phyloP scores from a whole-genome alignment of 345 rosid species.

The Populus pruinosa region DNA sequence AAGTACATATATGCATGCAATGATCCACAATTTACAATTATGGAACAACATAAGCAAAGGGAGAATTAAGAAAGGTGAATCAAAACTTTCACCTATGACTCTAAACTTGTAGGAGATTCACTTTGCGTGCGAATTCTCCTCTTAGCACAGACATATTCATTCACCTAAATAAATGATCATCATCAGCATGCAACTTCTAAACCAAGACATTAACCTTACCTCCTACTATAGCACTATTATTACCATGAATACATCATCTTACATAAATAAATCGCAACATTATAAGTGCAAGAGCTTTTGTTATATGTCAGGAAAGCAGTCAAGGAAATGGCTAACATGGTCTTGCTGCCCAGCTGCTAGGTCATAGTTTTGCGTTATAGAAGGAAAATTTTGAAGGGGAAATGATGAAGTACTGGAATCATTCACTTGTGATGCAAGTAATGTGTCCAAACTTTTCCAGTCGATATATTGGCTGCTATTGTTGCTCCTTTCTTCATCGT shows the following conservation, averaged over 20 bases:
- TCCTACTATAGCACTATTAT: not conserved
- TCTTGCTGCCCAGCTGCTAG: slow-evolving; percentile 26
- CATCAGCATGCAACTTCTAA: not conserved
- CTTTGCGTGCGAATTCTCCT: not conserved
- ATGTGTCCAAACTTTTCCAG: slow-evolving; percentile 62
- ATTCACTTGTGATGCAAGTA: slow-evolving; percentile 42
- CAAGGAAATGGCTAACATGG: slow-evolving; percentile 46
- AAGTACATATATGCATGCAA: slow-evolving; percentile 15
- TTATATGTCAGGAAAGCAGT: slow-evolving; percentile 64
- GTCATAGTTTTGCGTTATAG: slow-evolving; percentile 36
- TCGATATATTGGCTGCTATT: slow-evolving; percentile 38
- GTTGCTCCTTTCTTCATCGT: slow-evolving; percentile 44
- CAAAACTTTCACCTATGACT: slow-evolving; percentile 22
- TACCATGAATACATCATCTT: not conserved
- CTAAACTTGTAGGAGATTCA: not conserved
- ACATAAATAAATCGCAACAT: not conserved
- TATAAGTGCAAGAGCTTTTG: not conserved
- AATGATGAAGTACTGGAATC: not conserved
- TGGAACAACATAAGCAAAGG: not conserved
- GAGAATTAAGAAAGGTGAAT: slow-evolving; percentile 19
- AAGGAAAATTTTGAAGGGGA: slow-evolving; percentile 23
- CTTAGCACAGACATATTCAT: not conserved
- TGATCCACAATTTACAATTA: slow-evolving; percentile 16
- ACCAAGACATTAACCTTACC: not conserved
- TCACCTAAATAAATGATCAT: not conserved